phyloP scores from a whole-genome alignment of 192 early-diverging fungal species.

The Podochytrium sp. region DNA sequence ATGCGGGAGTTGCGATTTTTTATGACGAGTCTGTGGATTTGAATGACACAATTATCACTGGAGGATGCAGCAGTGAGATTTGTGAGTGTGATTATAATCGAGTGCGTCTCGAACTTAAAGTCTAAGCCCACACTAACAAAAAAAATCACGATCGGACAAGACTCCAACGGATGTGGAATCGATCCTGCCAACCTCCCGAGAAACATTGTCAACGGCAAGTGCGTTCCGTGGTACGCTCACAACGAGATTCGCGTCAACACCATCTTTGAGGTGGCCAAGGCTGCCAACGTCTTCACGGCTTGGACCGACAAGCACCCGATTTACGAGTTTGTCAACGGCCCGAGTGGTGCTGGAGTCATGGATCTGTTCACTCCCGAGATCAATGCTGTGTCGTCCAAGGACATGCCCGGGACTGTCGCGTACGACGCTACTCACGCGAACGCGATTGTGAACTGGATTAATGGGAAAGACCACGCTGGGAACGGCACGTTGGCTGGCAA shows the following conservation, averaged over 20 bases:
- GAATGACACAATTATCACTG: background rate
- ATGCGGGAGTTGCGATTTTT: background rate
- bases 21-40: background rate
- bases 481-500: background rate
- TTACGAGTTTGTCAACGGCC: constrained; percentile 30
- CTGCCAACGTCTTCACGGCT: background rate
- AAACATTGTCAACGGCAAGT: constrained; percentile 12
- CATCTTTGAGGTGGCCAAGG: constrained; percentile 25
- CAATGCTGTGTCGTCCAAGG: background rate
- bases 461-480: constrained; percentile 20
- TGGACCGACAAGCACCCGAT: constrained; percentile 24
- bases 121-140: background rate
- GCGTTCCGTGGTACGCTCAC: constrained; percentile 18
- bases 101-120: background rate
- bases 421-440: constrained; percentile 15
- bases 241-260: constrained; percentile 15
- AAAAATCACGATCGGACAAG: too few species aligned
- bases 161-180: constrained; percentile 14
- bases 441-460: constrained; percentile 23
- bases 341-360: background rate
- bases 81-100: background rate
- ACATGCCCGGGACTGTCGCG: background rate
- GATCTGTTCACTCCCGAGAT: constrained; percentile 19
- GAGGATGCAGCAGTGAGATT: background rate
- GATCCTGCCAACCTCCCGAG: constrained; percentile 1